A percentile compares a stretch with the other conserved stretches of the same genome.
These are phyloP conservation scores for Oropetium thomaeum DNA, from an alignment of 176 grass and related monocot genomes.

Conservation along the genomic window DNA sequence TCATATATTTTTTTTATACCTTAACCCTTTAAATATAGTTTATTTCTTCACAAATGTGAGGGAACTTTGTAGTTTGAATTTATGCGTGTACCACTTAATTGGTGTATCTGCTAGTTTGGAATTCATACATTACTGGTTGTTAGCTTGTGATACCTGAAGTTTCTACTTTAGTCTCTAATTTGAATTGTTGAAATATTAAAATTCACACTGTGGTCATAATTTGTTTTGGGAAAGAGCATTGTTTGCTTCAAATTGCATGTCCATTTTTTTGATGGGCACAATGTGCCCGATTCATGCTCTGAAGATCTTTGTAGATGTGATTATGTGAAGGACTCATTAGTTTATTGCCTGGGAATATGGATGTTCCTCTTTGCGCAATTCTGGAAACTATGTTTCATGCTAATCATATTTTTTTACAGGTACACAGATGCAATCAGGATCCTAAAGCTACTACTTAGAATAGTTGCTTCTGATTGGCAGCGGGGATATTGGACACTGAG, in stretches of 20 bases:
- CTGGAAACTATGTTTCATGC: slow-evolving; percentile 4
- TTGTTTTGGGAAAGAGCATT: not conserved
- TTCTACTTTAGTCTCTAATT: not conserved
- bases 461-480: slow-evolving; percentile 46
- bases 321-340: not conserved
- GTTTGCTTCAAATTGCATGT: not conserved
- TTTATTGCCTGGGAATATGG: not conserved
- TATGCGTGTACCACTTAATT: not conserved
- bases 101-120: not conserved
- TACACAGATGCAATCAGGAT: slow-evolving; percentile 80
- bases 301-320: not conserved
- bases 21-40: not conserved
- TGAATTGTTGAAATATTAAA: not conserved
- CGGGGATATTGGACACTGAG: slow-evolving; percentile 84
- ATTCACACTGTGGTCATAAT: not conserved
- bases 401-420: slow-evolving; percentile 43
- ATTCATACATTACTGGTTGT: not conserved
- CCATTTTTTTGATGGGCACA: not conserved
- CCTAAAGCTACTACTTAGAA: slow-evolving; percentile 64
- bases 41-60: not conserved
- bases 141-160: not conserved
- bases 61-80: not conserved
- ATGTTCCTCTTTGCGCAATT: slow-evolving; percentile 3
- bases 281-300: not conserved
- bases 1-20: not conserved